Evolutionary conservation across 23 red algal genomes (phyloP), one percentile per base, ranked within the genome.

Genomic region (Gracilariopsis chorda): DNA sequence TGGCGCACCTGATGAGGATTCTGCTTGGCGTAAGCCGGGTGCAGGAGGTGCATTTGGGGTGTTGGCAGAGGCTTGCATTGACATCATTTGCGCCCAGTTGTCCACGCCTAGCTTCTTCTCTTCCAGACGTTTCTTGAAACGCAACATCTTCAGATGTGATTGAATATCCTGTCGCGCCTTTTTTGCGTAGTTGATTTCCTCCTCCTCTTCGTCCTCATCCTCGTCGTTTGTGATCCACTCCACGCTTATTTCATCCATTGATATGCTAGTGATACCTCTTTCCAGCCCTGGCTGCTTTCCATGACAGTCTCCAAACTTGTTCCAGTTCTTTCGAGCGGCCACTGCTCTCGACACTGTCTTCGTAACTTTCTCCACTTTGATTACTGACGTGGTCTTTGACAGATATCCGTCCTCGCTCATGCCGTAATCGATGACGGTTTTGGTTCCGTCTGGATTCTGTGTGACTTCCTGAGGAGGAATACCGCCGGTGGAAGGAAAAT

Each of bases 21-120:
- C 89, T 2, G 58, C 33, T 12, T 51, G 37, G 42, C 88, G 88
- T 47, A 91, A 10, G 21, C 88, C 88, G 2, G 62, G 88, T 9
- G 86, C 51, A 58, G 94, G 78, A 3, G 70, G 36, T 62, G 64
- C 78, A 33, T 83, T 87, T 2, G 78, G 83, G 44, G 83, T 91
- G 29, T 81, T 88, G 13, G 85, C 86, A 20, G 80, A 59, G 29
- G 95, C 95, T 51, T 94, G 78, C 30, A 98, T 51, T 13, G 95
- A 90, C 95, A 98, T 98, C 39, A 94, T 71, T 37, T 98, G 95
- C 9, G 95, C 95, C 95, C 95, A 98, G 55, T 98, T 98, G 17
- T 71, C 87, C 43, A 93, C 95, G 44, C 95, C 95, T 14, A 80
- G 34, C 39, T 91, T 93, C 21, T 91, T 67, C 69, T 98, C 95